Evolutionary conservation across 1,284 basidiomycete species (phyloP).

Genomic region (Sanghuangporus sanghuang): DNA sequence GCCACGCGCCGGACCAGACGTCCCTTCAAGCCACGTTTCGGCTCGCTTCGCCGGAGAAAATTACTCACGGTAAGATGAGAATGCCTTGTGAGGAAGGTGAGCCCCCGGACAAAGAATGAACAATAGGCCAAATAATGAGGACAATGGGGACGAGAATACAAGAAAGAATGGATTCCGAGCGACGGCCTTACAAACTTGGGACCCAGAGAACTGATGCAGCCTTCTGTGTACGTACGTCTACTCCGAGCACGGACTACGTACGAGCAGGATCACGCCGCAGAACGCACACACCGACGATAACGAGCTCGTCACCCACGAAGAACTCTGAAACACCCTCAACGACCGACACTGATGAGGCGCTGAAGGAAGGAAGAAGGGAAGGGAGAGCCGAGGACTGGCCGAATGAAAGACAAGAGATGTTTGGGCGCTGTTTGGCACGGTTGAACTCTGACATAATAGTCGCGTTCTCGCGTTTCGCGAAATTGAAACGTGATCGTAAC

Average conservation of each 20-base stretch:
- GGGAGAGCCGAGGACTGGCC: neutral
- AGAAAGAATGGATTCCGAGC: neutral
- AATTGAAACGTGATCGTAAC: neutral
- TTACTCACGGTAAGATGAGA: conserved; percentile 51
- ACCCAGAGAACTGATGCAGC: neutral
- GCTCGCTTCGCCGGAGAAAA: conserved; percentile 25
- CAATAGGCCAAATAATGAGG: neutral
- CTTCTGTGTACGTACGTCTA: conserved; percentile 17
- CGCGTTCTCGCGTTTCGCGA: conserved; percentile 3
- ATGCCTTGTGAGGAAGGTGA: conserved; percentile 65
- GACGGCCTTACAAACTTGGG: neutral
- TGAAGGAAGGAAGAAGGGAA: neutral
- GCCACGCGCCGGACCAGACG: neutral
- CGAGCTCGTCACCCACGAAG: too few species aligned
- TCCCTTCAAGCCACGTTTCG: conserved; percentile 24
- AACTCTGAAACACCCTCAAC: neutral
- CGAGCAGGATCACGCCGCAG: neutral
- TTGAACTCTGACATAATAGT: conserved; percentile 9
- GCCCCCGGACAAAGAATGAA: conserved; percentile 1
- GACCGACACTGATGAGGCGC: conserved; percentile 4
- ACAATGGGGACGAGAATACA: conserved; percentile 6
- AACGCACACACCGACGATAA: too few species aligned
- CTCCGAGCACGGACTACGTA: neutral
- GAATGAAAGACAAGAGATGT: conserved; percentile 2
- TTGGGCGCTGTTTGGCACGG: conserved; percentile 10